phyloP scores from a whole-genome alignment of 2,329 filamentous ascomycete genomes.

The Talaromyces sp. region DNA sequence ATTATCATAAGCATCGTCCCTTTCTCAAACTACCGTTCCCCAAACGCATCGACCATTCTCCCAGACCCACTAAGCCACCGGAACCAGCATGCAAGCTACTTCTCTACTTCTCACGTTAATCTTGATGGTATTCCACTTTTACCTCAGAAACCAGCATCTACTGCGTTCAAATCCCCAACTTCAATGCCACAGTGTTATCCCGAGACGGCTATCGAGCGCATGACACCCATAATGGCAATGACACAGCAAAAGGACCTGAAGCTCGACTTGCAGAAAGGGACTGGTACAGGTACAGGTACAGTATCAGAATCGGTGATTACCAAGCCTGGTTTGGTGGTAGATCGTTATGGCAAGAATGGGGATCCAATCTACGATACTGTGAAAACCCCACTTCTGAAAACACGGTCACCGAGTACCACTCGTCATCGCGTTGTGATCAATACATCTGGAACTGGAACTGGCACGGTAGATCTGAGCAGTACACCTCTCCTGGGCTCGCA shows the following conservation, averaged over 20 bases:
- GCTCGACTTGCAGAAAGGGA: no score
- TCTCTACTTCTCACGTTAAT: not conserved
- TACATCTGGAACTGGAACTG: not conserved
- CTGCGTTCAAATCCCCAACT: not conserved
- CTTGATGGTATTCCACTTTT: not conserved
- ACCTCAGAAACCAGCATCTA: not conserved
- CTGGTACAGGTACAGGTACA: not conserved
- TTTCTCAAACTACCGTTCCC: conserved; percentile 17
- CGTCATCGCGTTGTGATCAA: no score
- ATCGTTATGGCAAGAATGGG: not conserved
- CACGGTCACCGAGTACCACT: not conserved
- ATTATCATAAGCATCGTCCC: conserved; percentile 24
- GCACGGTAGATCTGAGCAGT: not conserved
- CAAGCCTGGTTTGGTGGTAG: not conserved
- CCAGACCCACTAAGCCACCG: not conserved
- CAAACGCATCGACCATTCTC: conserved; percentile 10
- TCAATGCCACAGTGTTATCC: conserved; percentile 13
- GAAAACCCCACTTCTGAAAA: not conserved
- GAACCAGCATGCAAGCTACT: not conserved
- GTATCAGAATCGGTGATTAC: not conserved
- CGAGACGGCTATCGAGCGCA: not conserved
- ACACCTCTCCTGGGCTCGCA: not conserved
- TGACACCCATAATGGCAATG: not conserved
- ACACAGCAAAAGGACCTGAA: not conserved
- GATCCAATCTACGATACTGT: conserved; percentile 13